Evolutionary conservation across 75 land plant species (phyloP).

Genomic region (Selaginella tamariscina): DNA sequence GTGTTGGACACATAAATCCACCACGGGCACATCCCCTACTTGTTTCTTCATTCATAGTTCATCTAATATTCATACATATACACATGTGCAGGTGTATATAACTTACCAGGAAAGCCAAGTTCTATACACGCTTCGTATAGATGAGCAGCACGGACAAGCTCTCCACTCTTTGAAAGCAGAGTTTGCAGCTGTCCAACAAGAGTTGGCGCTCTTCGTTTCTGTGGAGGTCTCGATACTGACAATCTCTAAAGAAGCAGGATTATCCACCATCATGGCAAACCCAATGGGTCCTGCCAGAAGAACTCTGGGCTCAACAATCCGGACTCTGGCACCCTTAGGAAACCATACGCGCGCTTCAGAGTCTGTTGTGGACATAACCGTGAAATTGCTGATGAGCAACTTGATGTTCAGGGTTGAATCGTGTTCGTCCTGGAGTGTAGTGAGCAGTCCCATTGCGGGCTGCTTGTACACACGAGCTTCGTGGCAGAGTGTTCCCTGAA

Average conservation of each 20-base stretch:
- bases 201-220: background rate
- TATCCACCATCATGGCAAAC: constrained; percentile 1
- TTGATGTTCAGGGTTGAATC: background rate
- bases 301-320: constrained; percentile 4
- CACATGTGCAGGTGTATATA: too few species aligned
- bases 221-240: background rate
- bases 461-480: constrained; percentile 1
- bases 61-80: too few species aligned
- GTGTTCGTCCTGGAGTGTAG: constrained; percentile 2
- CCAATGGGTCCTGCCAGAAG: background rate
- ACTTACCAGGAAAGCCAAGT: constrained; percentile 4
- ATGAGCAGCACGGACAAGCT: background rate
- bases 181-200: background rate
- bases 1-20: too few species aligned
- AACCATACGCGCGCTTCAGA: constrained; percentile 2
- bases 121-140: background rate
- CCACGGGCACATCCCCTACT: too few species aligned
- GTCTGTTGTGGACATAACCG: background rate
- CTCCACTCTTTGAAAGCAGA: background rate
- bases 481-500: background rate
- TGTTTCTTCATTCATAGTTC: too few species aligned
- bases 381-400: background rate
- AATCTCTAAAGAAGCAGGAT: constrained; percentile 6
- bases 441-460: background rate
- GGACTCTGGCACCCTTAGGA: background rate